Base-by-base conservation (phyloP, 2,329 filamentous ascomycete species). In the Domatiomyces catenatus region DNA sequence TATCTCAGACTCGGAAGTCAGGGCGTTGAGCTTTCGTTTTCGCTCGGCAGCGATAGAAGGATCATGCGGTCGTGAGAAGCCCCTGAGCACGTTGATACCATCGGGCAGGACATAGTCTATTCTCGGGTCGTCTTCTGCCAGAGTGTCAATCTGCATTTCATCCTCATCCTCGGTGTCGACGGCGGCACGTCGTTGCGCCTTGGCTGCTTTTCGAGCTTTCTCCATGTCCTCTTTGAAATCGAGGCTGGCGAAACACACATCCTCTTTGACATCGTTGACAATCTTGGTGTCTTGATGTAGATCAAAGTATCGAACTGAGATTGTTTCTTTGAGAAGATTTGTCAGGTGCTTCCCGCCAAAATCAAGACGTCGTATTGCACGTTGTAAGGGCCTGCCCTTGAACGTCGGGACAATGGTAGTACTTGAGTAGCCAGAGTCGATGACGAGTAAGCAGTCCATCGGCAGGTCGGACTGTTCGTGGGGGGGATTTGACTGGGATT, bases 251-350 rank as follows among this genome's bases (percentile, higher is more conserved):
- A 84, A 96, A 63, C 86, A 94, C 0, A 84, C 81, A 3, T 83
- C 76, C 64, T 98, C 92, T 63, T 98, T 98, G 67, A 96, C 89
- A 65, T 95, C 86, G 61, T 94, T 94, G 64, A 95, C 87, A 48
- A 96, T 83, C 65, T 93, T 83, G 0, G 85, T 83, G 60, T 98
- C 92, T 65, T 94, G 89, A 55, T 92, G 81, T 80, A 98, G 89
- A 64, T 95, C 90, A 66, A 93, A 94, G 62, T 95, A 88, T 5
- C 92, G 83, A 12, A 93, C 75, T 1, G 89, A 95, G 17, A 96
- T 80, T 15, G 94, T 75, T 51, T 92, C 85, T 46, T 92, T 90
- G 32, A 98, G 74, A 64, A 94, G 84, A 64, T 96, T 96, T 19
- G 90, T 95, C 54, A 98, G 71, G 48, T 94, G 77, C 67, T 94